phyloP scores from a whole-genome alignment of 2,329 filamentous ascomycete species.

The Claviceps arundinis region DNA sequence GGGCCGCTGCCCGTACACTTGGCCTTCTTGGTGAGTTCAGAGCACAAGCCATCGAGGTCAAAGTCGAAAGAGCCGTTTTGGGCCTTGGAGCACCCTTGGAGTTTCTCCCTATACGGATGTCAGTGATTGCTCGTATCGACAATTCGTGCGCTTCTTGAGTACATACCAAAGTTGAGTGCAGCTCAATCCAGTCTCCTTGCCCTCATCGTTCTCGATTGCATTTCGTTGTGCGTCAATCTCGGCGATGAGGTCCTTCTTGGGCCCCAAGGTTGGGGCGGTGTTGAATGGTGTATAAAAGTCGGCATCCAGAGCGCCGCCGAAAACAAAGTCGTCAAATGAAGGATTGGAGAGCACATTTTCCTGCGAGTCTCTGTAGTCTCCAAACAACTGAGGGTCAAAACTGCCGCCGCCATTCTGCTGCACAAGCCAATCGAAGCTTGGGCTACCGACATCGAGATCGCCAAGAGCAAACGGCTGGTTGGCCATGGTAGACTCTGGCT shows the following conservation, averaged over 20 bases:
- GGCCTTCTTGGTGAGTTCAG: constrained; percentile 86
- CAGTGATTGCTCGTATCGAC: constrained; percentile 17
- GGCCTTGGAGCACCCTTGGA: constrained; percentile 77
- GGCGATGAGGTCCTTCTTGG: constrained; percentile 59
- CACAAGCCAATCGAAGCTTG: constrained; percentile 59
- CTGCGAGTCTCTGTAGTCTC: constrained; percentile 82
- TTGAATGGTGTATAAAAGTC: constrained; percentile 79
- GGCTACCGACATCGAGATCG: constrained; percentile 30
- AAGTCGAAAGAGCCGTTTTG: constrained; percentile 63
- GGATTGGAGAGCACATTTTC: constrained; percentile 59
- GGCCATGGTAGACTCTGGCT: constrained; percentile 27
- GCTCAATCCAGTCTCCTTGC: constrained; percentile 49
- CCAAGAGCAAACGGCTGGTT: constrained; percentile 18
- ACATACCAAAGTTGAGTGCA: constrained; percentile 91
- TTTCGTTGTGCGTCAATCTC: constrained; percentile 67
- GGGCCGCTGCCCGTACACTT: constrained; percentile 87
- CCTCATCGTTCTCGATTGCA: constrained; percentile 51
- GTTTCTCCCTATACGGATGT: constrained; percentile 60
- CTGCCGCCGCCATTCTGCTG: constrained; percentile 72
- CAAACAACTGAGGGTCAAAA: constrained; percentile 86
- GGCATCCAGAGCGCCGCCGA: constrained; percentile 60
- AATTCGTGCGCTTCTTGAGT: too few relatives aligned
- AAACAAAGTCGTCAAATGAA: constrained; percentile 60
- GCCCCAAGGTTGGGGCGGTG: constrained; percentile 31
- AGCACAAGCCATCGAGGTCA: constrained; percentile 85